Evolutionary conservation across 2,329 filamentous ascomycete genomes (phyloP).

Genomic region (Xylariaceae sp.): DNA sequence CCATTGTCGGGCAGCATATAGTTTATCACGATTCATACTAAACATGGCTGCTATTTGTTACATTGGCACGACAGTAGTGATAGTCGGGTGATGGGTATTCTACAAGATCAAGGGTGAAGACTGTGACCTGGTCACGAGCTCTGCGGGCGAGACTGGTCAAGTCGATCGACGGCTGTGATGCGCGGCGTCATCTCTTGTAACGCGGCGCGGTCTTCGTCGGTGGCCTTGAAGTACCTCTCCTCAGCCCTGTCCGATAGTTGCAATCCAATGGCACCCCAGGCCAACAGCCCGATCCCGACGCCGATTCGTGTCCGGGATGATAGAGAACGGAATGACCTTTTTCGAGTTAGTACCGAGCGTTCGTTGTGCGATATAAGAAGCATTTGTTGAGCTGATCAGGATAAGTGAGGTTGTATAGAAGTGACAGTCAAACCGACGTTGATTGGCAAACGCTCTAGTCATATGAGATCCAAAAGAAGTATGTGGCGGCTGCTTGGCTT

Average conservation of each 20-base stretch:
- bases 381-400: no score
- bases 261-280: constrained; percentile 73
- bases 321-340: constrained; percentile 69
- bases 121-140: neutral
- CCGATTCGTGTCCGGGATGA: constrained; percentile 66
- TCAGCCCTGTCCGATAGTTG: constrained; percentile 71
- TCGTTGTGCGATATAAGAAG: no score
- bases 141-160: no score
- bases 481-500: constrained; percentile 12
- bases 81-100: no score
- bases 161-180: constrained; percentile 56
- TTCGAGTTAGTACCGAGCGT: neutral
- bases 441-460: neutral
- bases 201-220: constrained; percentile 68
- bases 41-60: no score
- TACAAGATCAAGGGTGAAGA: constrained; percentile 12
- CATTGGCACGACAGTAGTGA: no score
- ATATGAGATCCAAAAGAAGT: constrained; percentile 3
- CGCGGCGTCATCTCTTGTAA: constrained; percentile 61
- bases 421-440: no score
- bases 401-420: no score
- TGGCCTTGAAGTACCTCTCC: constrained; percentile 67
- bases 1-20: no score
- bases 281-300: constrained; percentile 71
- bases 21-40: no score